Evolutionary conservation across 768 basidiomycete species (phyloP).

Genomic region (Mrakia blollopis): DNA sequence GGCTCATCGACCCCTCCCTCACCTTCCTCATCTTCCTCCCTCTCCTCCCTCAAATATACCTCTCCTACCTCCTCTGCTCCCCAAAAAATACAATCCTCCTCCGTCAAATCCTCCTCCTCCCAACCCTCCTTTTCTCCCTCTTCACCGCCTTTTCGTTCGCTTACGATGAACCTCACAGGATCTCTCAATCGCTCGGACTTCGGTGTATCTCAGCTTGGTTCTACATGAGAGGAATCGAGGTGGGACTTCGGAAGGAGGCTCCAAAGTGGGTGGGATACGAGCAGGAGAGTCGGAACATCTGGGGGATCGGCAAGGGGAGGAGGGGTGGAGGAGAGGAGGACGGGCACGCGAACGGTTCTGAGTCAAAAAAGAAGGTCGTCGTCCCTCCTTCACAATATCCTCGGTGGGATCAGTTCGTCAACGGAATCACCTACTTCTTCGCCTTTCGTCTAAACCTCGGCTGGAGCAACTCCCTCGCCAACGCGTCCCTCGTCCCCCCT

Average conservation of each 20-base stretch:
- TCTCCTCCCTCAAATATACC: not conserved
- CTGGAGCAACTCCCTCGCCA: constrained; percentile 8
- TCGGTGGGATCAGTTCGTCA: not conserved
- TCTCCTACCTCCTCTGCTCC: constrained; percentile 7
- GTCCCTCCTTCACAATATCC: not conserved
- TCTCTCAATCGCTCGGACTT: not conserved
- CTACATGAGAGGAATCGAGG: not conserved
- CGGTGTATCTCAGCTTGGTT: not conserved
- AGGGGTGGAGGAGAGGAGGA: not conserved
- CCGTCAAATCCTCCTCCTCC: not conserved
- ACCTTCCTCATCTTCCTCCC: not conserved
- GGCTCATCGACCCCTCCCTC: not conserved
- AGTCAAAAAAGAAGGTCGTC: not conserved
- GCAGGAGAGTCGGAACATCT: not conserved
- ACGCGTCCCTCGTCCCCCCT: not conserved
- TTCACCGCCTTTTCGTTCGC: not conserved
- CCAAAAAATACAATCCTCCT: not conserved
- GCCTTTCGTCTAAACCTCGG: constrained; percentile 7
- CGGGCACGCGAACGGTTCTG: not conserved
- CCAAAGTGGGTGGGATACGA: not conserved
- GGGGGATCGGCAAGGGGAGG: not conserved
- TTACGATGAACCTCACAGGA: not conserved
- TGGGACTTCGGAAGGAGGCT: not conserved
- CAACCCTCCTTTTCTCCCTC: not conserved
- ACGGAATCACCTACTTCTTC: not conserved